Evolutionary conservation across 345 rosid genomes (phyloP), one percentile per base, ranked within the genome.

Genomic region (Salix viminalis): DNA sequence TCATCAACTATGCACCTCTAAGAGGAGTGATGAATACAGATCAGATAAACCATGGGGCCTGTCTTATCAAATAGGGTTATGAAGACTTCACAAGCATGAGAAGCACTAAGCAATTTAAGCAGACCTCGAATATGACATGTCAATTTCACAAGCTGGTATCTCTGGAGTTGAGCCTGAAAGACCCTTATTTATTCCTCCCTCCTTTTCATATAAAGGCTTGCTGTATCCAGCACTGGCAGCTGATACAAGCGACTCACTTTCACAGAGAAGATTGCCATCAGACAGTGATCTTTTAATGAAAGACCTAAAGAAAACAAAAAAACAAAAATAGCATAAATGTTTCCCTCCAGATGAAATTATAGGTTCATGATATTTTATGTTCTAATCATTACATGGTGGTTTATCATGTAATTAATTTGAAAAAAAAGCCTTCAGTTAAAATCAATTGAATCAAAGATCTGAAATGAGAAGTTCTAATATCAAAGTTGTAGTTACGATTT

Each of bases 201-300:
- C 77, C 21, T 76, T 85, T 19, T 76, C 92, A 65, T 75, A 30
- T 42, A 80, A 73, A 69, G 79, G 76, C 75, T 77, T 85, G 79
- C 70, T 76, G 52, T 69, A 87, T 77, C 81, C 84, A 21, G 69
- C 71, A 70, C 80, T 78, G 72, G 84, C 56, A 61, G 81, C 74
- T 72, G 81, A 69, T 13, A 79, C 37, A 34, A 82, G 77, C 60
- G 88, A 56, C 72, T 85, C 90, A 48, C 77, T 83, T 79, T 88
- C 94, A 56, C 79, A 72, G 10, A 79, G 73, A 70, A 96, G 87
- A 81, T 88, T 93, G 67, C 99, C 96, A 70, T 90, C 98, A 42
- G 99, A 96, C 62, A 90, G 73, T 52, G 98, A 96, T 84, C 97
- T 89, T 85, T 88, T 96, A 67, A 93, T 23, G 67, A 71, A 75